A percentile compares a stretch with the other conserved stretches of the same genome.
Conservation (phyloP, 1,284 basidiomycete species). For the Meira nashicola region DNA sequence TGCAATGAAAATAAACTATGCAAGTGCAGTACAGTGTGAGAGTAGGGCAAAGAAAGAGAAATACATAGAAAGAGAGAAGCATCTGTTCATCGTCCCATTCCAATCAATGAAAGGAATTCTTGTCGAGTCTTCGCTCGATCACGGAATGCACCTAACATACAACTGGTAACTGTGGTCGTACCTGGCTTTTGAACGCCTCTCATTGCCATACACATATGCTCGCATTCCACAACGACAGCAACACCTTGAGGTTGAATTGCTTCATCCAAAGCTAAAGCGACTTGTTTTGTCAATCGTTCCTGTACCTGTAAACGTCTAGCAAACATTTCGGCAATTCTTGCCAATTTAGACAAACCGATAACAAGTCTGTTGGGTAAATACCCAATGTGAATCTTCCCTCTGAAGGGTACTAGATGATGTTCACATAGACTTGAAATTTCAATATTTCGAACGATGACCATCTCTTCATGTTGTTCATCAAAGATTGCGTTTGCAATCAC, state of each 20-base stretch:
- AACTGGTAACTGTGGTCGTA: conserved; percentile 90
- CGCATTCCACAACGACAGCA: conserved; percentile 73
- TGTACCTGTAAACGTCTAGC: conserved; percentile 92
- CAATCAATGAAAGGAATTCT: conserved; percentile 60
- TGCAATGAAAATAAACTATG: too few species aligned
- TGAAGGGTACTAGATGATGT: conserved; percentile 97
- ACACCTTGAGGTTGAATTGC: conserved; percentile 94
- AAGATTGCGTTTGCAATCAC: conserved; percentile 99
- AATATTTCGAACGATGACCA: conserved; percentile 97
- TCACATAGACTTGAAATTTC: conserved; percentile 96
- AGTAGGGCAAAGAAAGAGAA: too few species aligned
- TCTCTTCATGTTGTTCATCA: conserved; percentile 98
- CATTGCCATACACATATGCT: conserved; percentile 99
- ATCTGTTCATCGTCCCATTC: conserved; percentile 1
- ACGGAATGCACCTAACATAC: conserved; percentile 97
- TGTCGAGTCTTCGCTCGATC: conserved; percentile 95
- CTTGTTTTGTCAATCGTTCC: conserved; percentile 94
- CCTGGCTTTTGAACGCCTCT: conserved; percentile 98
- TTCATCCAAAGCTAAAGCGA: conserved; percentile 93
- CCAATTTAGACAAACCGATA: conserved; percentile 93
- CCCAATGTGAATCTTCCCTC: conserved; percentile 70
- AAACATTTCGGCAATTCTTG: conserved; percentile 95
- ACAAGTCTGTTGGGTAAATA: conserved; percentile 97
- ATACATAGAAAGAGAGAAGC: too few species aligned
- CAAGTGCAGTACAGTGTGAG: too few species aligned